Base-by-base conservation (phyloP, 2,329 filamentous ascomycete genomes). In the Fusarium piperis region DNA sequence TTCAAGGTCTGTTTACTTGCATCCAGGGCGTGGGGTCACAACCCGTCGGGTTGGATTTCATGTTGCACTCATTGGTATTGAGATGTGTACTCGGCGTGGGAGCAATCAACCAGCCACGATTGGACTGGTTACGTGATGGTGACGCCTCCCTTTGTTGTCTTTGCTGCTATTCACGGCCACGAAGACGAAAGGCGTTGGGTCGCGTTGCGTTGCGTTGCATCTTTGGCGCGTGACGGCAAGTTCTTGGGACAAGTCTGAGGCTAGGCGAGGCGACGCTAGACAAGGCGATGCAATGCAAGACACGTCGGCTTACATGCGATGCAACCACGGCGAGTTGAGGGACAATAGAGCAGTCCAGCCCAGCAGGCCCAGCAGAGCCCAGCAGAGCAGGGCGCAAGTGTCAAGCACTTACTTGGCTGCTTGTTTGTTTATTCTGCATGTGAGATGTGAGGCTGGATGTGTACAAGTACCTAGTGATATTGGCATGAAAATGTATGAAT, bases 241-340 rank as follows among this genome's bases (percentile, higher is more conserved):
- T 46, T 46, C 41, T 46, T 46, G 41, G 23, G 15, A n/a, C 41
- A 46, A 46, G 41, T 46, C 41, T 46, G 23, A 11, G 20, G 39
- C 39, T 23, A 44, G 20, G 39, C 23, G 26, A 44, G 39, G 57
- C 48, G 48, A n/a, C n/a, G n/a, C n/a, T n/a, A 20, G 13, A n/a
- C 7, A 23, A 38, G 67, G 41, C 33, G 32, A 76, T 74, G 72
- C 71, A 67, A 77, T 78, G 76, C 76, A 76, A 74, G 76, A 78
- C 76, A 78, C 76, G 76, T 74, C 73, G 76, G 71, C 75, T 60
- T 59, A 55, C 46, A 53, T 35, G 48, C 53, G 35, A 65, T 71
- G 68, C 55, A 44, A 58, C 55, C 55, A 44, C 12, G 36, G 35
- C 30, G 53, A 41, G 20, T 57, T n/a, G 53, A 36, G 20, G 4